Percentiles rank a stretch among this genome's conserved stretches.
Conservation (phyloP, 306 rosid genomes). For the Casuarina cunninghamiana region DNA sequence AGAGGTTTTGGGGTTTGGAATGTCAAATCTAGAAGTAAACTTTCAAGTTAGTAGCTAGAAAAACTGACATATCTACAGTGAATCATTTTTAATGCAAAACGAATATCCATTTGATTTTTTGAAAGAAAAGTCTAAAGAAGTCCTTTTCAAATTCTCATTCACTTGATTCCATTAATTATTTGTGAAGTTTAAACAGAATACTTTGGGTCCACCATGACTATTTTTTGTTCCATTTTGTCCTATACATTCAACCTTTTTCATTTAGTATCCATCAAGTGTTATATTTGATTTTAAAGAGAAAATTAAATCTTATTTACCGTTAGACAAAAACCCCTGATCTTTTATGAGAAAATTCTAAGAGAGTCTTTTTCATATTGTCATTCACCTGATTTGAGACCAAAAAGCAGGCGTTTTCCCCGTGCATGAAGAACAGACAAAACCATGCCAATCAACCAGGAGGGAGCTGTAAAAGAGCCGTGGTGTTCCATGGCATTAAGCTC, state of each 20-base stretch:
- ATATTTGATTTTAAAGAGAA: too few relatives aligned
- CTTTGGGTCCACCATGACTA: background rate
- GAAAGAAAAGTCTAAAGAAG: background rate
- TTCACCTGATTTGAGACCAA: too few relatives aligned
- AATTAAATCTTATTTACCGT: too few relatives aligned
- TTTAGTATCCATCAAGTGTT: too few relatives aligned
- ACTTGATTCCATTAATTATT: background rate
- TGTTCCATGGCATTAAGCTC: background rate
- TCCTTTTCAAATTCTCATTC: background rate
- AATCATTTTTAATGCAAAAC: background rate
- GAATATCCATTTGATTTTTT: background rate
- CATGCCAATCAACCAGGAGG: background rate
- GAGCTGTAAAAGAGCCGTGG: background rate
- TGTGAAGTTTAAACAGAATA: background rate
- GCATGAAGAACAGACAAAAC: slow-evolving; percentile 5
- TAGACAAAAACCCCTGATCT: too few relatives aligned
- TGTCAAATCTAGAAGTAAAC: too few relatives aligned
- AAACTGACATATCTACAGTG: background rate
- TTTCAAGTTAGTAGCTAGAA: too few relatives aligned
- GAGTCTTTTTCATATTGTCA: too few relatives aligned
- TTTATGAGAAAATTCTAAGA: too few relatives aligned
- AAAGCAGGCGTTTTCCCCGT: background rate
- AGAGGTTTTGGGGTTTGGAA: too few relatives aligned
- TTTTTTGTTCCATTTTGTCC: background rate
- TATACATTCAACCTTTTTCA: too few relatives aligned